phyloP scores from a whole-genome alignment of 2,329 filamentous ascomycete genomes.

The Clonostachys sp. region DNA sequence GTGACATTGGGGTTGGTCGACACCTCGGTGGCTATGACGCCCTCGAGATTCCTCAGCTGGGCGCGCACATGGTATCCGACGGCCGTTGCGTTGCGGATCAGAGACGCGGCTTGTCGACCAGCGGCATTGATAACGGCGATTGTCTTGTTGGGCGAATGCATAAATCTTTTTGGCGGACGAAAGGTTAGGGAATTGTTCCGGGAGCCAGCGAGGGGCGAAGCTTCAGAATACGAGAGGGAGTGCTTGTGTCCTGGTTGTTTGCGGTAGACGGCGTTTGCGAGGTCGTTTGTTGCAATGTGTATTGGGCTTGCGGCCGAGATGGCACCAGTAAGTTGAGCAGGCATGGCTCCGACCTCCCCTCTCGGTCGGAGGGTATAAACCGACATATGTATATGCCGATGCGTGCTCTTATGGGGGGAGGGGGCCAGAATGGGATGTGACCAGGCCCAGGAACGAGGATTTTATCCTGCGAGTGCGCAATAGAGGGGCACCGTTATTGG shows the following conservation, averaged over 20 bases:
- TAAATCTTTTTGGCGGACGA: conserved; percentile 54
- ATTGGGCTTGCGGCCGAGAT: conserved; percentile 31
- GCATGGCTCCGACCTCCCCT: conserved; percentile 20
- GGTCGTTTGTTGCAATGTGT: conserved; percentile 25
- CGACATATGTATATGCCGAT: conserved; percentile 3
- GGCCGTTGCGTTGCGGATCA: conserved; percentile 90
- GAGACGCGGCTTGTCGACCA: conserved; percentile 90
- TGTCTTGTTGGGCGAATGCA: conserved; percentile 64
- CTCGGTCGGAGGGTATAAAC: conserved; percentile 1
- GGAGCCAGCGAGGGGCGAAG: conserved; percentile 48
- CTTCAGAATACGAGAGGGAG: conserved; percentile 56
- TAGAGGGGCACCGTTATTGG: neutral
- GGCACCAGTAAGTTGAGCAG: conserved; percentile 30
- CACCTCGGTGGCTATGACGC: conserved; percentile 84
- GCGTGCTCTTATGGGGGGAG: neutral
- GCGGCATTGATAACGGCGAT: conserved; percentile 95
- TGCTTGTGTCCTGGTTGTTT: conserved; percentile 47
- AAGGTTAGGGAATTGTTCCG: conserved; percentile 59
- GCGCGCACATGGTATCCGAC: conserved; percentile 92
- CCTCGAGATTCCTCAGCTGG: conserved; percentile 82
- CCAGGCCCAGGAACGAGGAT: neutral
- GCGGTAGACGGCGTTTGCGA: conserved; percentile 22
- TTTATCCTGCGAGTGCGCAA: conserved; percentile 1
- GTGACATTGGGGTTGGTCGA: conserved; percentile 72
- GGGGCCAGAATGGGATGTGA: neutral